These are phyloP conservation scores for Aspergillus arachidicola DNA, from an alignment of 2,329 filamentous ascomycete species.

Conservation along the genomic window DNA sequence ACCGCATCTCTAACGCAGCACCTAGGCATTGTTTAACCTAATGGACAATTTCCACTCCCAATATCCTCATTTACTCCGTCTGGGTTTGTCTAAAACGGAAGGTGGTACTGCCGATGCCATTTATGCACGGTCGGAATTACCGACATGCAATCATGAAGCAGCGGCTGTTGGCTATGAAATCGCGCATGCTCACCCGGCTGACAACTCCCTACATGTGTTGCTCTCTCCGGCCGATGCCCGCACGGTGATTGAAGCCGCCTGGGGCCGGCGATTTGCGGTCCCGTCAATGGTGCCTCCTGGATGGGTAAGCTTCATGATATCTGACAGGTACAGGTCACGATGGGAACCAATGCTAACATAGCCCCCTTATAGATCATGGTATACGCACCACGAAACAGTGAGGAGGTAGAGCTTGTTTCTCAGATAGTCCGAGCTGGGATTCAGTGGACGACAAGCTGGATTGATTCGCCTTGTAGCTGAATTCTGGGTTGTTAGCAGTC, in stretches of 20 bases:
- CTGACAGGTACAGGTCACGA: too few relatives aligned
- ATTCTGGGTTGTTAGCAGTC: too few relatives aligned
- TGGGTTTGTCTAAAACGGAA: not conserved
- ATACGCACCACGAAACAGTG: not conserved
- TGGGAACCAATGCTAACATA: not conserved
- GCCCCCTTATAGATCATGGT: not conserved
- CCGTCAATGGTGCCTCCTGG: not conserved
- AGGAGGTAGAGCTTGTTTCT: not conserved
- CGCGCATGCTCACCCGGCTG: not conserved
- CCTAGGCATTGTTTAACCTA: not conserved
- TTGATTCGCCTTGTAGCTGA: not conserved
- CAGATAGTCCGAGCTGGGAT: not conserved
- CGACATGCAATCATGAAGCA: not conserved
- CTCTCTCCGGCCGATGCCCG: not conserved
- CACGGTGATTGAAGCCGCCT: not conserved
- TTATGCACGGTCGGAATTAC: not conserved
- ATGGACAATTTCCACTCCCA: not conserved
- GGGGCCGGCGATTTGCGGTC: not conserved
- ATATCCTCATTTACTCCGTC: not conserved
- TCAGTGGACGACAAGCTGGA: not conserved
- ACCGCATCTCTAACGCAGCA: not conserved
- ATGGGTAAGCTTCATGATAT: not conserved
- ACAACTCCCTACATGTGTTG: not conserved
- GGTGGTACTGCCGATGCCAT: not conserved
- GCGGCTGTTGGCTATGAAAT: not conserved